Evolutionary conservation across 495 filamentous ascomycete genomes (phyloP).

Genomic region (Emericellopsis terricola): DNA sequence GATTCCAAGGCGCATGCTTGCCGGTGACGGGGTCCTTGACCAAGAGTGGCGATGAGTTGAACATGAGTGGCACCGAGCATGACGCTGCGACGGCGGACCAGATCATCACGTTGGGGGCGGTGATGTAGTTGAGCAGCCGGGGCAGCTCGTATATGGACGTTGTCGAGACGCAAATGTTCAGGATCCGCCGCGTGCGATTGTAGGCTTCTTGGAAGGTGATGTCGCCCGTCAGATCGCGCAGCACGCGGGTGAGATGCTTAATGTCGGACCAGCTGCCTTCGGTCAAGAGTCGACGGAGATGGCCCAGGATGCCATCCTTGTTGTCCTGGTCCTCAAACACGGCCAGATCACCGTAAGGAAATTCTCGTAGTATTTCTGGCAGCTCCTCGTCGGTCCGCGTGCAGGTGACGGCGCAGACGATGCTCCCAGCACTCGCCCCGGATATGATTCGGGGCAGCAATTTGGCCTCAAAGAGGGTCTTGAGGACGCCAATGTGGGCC

Average conservation of each 20-base stretch:
- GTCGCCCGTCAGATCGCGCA: constrained; percentile 63
- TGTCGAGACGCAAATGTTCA: constrained; percentile 86
- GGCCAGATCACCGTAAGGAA: constrained; percentile 63
- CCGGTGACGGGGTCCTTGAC: constrained; percentile 78
- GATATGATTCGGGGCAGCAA: constrained; percentile 85
- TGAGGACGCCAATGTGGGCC: constrained; percentile 91
- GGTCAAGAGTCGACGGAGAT: constrained; percentile 59
- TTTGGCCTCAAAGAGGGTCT: constrained; percentile 55
- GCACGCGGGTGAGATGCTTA: constrained; percentile 57
- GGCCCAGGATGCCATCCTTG: constrained; percentile 48
- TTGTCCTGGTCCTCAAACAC: constrained; percentile 65
- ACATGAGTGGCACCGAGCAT: constrained; percentile 82
- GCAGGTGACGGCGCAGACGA: constrained; percentile 75
- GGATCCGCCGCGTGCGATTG: constrained; percentile 72
- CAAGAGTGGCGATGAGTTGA: constrained; percentile 53
- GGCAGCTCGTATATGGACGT: constrained; percentile 77
- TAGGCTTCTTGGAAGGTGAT: constrained; percentile 94
- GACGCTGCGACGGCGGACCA: constrained; percentile 94
- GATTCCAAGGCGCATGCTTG: constrained; percentile 64
- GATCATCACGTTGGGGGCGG: constrained; percentile 82
- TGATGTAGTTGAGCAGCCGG: constrained; percentile 77
- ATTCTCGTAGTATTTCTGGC: constrained; percentile 47
- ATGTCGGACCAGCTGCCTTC: constrained; percentile 74
- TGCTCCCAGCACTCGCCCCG: constrained; percentile 85
- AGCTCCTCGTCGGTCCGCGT: constrained; percentile 74